These are phyloP conservation scores for Cornus kousa DNA, from an alignment of 148 eudicot genomes.

Conservation along the genomic window DNA sequence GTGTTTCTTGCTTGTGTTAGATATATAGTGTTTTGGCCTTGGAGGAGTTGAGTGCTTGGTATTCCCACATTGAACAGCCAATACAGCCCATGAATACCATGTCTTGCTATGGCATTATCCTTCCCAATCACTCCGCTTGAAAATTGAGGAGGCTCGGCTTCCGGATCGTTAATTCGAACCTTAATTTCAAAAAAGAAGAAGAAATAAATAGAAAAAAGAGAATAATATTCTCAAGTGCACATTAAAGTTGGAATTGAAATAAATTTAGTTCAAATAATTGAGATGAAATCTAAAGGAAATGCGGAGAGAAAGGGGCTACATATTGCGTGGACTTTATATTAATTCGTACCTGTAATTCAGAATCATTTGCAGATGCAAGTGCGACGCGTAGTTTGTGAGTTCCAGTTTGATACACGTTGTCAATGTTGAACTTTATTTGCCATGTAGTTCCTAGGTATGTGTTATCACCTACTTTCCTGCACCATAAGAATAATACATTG, in stretches of 20 bases:
- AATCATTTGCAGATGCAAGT: conserved; percentile 56
- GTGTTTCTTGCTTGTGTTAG: conserved; percentile 57
- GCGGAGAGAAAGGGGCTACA: too few relatives aligned
- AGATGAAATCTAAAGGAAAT: too few relatives aligned
- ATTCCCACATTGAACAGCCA: conserved; percentile 61
- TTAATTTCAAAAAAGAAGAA: conserved; percentile 6
- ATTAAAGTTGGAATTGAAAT: too few relatives aligned
- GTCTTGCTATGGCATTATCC: conserved; percentile 87
- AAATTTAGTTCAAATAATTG: too few relatives aligned
- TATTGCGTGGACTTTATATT: too few relatives aligned
- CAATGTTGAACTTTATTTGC: conserved; percentile 58
- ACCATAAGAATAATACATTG: not conserved
- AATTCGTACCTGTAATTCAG: conserved; percentile 52
- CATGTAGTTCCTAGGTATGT: conserved; percentile 60
- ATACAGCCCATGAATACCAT: conserved; percentile 83
- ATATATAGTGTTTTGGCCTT: conserved; percentile 59
- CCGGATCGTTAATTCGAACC: conserved; percentile 67
- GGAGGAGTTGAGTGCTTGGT: conserved; percentile 30
- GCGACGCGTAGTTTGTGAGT: conserved; percentile 57
- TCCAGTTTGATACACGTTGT: conserved; percentile 32
- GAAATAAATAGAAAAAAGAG: not conserved
- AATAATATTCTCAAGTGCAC: too few relatives aligned
- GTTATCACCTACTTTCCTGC: conserved; percentile 44
- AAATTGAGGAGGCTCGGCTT: conserved; percentile 44
- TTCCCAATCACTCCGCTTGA: conserved; percentile 65